These are phyloP conservation scores for Suillus weaverae DNA, from an alignment of 768 basidiomycete genomes.

Conservation along the genomic window DNA sequence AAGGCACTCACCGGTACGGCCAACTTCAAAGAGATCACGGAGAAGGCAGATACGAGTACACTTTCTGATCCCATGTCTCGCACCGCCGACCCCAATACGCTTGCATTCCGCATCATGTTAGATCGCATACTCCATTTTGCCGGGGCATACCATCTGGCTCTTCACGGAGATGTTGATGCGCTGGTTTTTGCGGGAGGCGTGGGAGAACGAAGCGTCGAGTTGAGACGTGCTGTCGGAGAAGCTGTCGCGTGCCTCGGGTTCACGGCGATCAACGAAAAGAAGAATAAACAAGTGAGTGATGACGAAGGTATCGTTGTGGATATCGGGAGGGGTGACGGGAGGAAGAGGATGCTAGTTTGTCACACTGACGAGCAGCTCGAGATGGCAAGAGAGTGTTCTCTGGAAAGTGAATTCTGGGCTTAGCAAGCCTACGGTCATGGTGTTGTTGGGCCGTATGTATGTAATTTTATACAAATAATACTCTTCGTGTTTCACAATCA, in stretches of 20 bases:
- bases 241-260: constrained; percentile 65
- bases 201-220: constrained; percentile 67
- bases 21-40: constrained; percentile 72
- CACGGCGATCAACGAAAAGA: constrained; percentile 43
- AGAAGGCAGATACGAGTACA: constrained; percentile 34
- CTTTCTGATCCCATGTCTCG: constrained; percentile 19
- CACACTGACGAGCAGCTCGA: constrained; percentile 65
- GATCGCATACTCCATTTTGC: constrained; percentile 75
- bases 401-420: constrained; percentile 18
- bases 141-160: constrained; percentile 74
- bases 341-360: constrained; percentile 53
- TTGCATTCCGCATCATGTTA: constrained; percentile 79
- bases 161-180: constrained; percentile 68
- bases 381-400: constrained; percentile 45
- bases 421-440: neutral
- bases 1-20: constrained; percentile 77
- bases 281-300: constrained; percentile 43
- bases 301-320: constrained; percentile 46
- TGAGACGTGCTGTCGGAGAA: constrained; percentile 59
- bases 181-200: constrained; percentile 88
- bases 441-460: neutral
- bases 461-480: neutral
- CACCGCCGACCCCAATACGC: constrained; percentile 39
- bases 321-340: constrained; percentile 35
- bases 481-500: too few relatives aligned